A percentile compares a stretch with the other conserved stretches of the same genome.
phyloP scores from a whole-genome alignment of 768 basidiomycete genomes.

The Hericium erinaceus region DNA sequence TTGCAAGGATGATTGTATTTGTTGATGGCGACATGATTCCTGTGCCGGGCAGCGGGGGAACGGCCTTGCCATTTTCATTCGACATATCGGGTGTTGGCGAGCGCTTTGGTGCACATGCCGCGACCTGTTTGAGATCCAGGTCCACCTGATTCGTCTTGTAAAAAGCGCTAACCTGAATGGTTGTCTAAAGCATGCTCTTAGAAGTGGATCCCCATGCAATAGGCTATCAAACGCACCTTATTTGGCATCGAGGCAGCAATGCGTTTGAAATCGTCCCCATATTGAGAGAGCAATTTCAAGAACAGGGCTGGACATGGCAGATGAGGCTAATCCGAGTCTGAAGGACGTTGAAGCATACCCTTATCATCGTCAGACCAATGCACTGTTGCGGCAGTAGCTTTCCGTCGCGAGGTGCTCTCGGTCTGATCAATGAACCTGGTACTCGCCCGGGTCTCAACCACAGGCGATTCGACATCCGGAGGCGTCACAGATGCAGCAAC shows the following conservation, averaged over 20 bases:
- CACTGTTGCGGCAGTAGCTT: constrained; percentile 23
- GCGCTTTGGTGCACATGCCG: constrained; percentile 6
- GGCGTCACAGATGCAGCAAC: constrained; percentile 18
- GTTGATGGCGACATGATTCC: constrained; percentile 4
- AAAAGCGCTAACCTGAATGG: constrained; percentile 44
- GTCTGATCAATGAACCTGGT: constrained; percentile 19
- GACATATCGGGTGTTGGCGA: constrained; percentile 22
- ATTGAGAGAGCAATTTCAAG: constrained; percentile 43
- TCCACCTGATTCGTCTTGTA: constrained; percentile 35
- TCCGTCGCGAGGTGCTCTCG: constrained; percentile 18
- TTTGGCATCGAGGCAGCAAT: constrained; percentile 60
- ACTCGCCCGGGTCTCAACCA: constrained; percentile 5
- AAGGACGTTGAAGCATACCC: constrained; percentile 28
- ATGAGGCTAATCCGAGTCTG: neutral
- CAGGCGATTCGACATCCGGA: constrained; percentile 15
- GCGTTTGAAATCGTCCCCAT: constrained; percentile 61
- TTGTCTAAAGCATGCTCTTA: constrained; percentile 30
- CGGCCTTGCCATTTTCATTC: constrained; percentile 16
- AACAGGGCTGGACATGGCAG: constrained; percentile 33
- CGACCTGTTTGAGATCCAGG: constrained; percentile 26
- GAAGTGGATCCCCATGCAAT: neutral
- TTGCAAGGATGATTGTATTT: neutral
- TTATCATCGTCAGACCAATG: constrained; percentile 66
- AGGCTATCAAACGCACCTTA: constrained; percentile 31
- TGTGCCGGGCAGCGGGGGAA: constrained; percentile 13